Conservation (phyloP, 2,329 filamentous ascomycete genomes). For the Elsinoe ampelina region DNA sequence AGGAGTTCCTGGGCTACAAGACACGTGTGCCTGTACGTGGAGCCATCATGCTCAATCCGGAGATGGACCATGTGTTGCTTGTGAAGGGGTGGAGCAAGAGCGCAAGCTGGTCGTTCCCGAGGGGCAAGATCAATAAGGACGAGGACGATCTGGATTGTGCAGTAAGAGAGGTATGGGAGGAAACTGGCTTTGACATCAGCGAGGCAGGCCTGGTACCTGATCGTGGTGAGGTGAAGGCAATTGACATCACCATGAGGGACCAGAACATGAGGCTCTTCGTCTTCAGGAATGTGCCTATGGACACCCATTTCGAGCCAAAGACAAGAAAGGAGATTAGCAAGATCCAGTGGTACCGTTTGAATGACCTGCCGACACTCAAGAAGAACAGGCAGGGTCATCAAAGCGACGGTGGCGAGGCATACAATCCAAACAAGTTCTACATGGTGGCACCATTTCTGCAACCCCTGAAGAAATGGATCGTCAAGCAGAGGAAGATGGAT, state of each 20-base stretch:
- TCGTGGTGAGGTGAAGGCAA: slow-evolving; percentile 64
- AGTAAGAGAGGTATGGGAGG: slow-evolving; percentile 87
- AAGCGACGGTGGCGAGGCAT: slow-evolving; percentile 40
- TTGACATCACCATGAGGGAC: slow-evolving; percentile 82
- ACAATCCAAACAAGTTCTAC: slow-evolving; percentile 82
- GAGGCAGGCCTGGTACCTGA: slow-evolving; percentile 64
- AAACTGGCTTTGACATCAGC: slow-evolving; percentile 80
- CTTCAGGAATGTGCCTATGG: slow-evolving; percentile 77
- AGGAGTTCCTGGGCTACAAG: slow-evolving; percentile 90
- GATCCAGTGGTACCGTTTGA: slow-evolving; percentile 88
- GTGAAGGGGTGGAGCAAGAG: slow-evolving; percentile 98
- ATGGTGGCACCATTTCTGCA: slow-evolving; percentile 93
- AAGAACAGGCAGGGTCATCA: slow-evolving; percentile 59
- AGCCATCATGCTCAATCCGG: slow-evolving; percentile 82
- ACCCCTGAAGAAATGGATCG: slow-evolving; percentile 80
- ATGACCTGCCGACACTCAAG: slow-evolving; percentile 73
- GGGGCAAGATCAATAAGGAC: slow-evolving; percentile 97
- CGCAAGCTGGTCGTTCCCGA: slow-evolving; percentile 90
- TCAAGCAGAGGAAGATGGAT: slow-evolving; percentile 70
- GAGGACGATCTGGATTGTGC: slow-evolving; percentile 92
- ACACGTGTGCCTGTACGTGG: slow-evolving; percentile 87
- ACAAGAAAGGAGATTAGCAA: slow-evolving; percentile 97
- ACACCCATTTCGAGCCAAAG: slow-evolving; percentile 78
- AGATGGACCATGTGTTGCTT: slow-evolving; percentile 88
- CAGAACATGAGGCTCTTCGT: slow-evolving; percentile 91